Percentiles rank a stretch among this genome's conserved stretches.
Conservation (phyloP, 2,329 filamentous ascomycete genomes). For the Colletotrichum filicis region DNA sequence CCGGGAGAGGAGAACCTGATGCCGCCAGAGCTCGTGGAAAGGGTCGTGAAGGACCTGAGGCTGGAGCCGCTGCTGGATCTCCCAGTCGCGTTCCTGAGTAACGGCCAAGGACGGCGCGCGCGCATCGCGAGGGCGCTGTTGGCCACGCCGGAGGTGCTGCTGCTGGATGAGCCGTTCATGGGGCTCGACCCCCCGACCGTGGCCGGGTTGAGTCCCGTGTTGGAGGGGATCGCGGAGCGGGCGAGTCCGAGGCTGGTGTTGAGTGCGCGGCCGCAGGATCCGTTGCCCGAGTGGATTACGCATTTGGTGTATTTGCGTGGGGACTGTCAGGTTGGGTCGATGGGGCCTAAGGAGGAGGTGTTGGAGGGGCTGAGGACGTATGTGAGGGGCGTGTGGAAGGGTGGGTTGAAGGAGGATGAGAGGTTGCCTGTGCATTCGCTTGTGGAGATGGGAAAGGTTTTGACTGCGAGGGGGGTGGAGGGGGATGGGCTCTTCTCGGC, state of each 20-base stretch:
- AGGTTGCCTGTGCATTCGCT: constrained; percentile 60
- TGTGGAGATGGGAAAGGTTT: constrained; percentile 59
- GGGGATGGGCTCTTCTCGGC: constrained; percentile 48
- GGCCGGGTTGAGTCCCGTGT: constrained; percentile 74
- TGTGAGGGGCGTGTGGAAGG: constrained; percentile 57
- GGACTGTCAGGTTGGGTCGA: constrained; percentile 71
- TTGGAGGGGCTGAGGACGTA: constrained; percentile 63
- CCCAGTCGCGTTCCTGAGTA: constrained; percentile 90
- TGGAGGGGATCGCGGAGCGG: constrained; percentile 74
- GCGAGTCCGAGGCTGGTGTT: constrained; percentile 79
- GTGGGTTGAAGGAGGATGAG: constrained; percentile 56
- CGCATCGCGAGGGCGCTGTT: constrained; percentile 90
- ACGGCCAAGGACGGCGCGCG: constrained; percentile 89
- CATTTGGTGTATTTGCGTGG: constrained; percentile 80
- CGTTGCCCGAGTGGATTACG: constrained; percentile 89
- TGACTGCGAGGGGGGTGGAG: constrained; percentile 53
- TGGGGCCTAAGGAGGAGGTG: constrained; percentile 74
- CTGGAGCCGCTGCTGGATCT: constrained; percentile 78
- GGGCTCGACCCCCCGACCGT: constrained; percentile 90
- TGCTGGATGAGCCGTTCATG: constrained; percentile 97
- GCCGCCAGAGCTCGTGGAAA: constrained; percentile 63
- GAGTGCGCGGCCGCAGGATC: constrained; percentile 85
- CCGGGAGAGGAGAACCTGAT: constrained; percentile 55
- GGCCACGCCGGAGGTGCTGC: constrained; percentile 79
- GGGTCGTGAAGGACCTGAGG: constrained; percentile 76